Evolutionary conservation across 176 grass and related monocot genomes (phyloP).

Genomic region (Eleusine coracana): DNA sequence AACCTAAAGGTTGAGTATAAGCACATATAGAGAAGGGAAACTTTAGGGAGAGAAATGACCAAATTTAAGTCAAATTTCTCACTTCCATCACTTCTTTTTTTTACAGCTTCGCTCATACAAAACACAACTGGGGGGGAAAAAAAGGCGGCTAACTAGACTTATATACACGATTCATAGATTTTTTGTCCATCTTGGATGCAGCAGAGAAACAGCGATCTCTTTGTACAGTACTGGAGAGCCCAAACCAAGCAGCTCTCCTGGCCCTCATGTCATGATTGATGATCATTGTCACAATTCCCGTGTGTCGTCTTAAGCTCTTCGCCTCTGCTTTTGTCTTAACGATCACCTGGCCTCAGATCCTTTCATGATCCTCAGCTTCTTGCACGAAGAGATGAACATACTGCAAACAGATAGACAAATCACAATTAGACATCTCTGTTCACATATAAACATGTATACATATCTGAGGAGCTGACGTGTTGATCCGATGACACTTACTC

Average conservation of each 20-base stretch:
- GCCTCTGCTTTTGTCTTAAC: conserved; percentile 10
- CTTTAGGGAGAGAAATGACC: conserved; percentile 34
- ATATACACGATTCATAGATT: conserved; percentile 40
- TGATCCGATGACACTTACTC: conserved; percentile 59
- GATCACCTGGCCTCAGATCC: conserved; percentile 66
- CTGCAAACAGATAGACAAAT: conserved; percentile 30
- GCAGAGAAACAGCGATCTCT: conserved; percentile 30
- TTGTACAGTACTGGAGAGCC: conserved; percentile 44
- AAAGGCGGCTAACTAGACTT: conserved; percentile 15
- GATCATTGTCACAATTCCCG: conserved; percentile 1
- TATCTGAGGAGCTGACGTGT: background rate
- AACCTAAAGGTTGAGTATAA: background rate
- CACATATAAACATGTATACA: background rate
- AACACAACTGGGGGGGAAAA: background rate
- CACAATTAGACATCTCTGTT: background rate
- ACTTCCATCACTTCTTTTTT: background rate
- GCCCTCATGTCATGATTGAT: background rate
- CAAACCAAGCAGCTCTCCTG: conserved; percentile 16
- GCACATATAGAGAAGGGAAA: background rate
- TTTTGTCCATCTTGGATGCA: conserved; percentile 23
- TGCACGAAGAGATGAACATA: conserved; percentile 91
- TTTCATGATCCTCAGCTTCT: conserved; percentile 94
- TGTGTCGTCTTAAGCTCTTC: background rate
- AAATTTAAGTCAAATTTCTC: conserved; percentile 39
- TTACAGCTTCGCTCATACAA: conserved; percentile 44